Evolutionary conservation across 2,329 filamentous ascomycete genomes (phyloP), one percentile per base, ranked within the genome.

Genomic region (Aspergillus novofumigatus): DNA sequence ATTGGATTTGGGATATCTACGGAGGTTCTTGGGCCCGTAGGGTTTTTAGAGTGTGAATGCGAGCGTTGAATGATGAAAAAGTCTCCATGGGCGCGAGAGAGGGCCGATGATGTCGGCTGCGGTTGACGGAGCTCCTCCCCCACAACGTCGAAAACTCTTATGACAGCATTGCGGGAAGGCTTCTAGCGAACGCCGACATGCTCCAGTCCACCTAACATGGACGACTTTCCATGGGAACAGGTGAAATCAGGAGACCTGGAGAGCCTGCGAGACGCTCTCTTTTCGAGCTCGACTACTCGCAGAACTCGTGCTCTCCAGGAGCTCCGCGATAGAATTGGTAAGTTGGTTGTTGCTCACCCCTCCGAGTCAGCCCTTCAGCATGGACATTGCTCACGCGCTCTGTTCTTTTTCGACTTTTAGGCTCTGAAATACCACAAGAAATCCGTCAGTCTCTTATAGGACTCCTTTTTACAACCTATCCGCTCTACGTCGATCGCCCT

Each of bases 381-480:
- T 38, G 32, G 14, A 53, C 54, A 48, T 38, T 26, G 11, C 32
- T 26, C 29, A 20, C 38, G 26, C 25, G 21, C 48, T 25, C 44
- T 54, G 29, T 55, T 38, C 32, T 29, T 29, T 52, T 49, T 53
- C 11, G 26, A 53, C 51, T 49, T n/a, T 38, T 55, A 77, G 75
- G 63, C 38, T 63, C 67, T 50, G 66, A 74, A 54, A 47, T 77
- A 51, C 64, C 69, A 29, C 63, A 66, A 44, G 62, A 72, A 63
- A 57, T 62, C 51, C 67, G 67, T 51, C 66, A 69, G 59, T 65
- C 75, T 72, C 73, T 94, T 53, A 78, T 96, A 61, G 82, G 85
- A 59, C 79, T 92, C 35, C 84, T 99, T 32, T 93, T 97, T 77
- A 86, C 86, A 71, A 97, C 92, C 52, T 92, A 97, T 70, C 85